Evolutionary conservation across 768 basidiomycete genomes (phyloP), one percentile per base, ranked within the genome.

Genomic region (Sutorius australiensis): DNA sequence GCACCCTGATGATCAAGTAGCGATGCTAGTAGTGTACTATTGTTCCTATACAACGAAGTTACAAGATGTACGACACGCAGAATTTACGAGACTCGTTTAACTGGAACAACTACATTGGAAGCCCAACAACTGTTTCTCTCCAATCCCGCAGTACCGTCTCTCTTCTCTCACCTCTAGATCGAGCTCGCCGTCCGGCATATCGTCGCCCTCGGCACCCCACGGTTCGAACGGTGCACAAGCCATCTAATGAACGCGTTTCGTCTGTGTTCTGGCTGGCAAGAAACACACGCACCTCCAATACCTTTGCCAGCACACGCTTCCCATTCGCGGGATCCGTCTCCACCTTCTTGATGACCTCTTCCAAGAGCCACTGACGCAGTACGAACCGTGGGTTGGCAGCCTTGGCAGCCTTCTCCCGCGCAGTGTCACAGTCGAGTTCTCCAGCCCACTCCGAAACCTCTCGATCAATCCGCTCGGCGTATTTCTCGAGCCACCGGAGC

Each of bases 51-150:
- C 8, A 2, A 33, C 32, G 9, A 21, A 28, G 17, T 8, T 3
- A 24, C 38, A 48, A n/a, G n/a, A 40, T 14, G 6, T 36, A 14
- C 27, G 11, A 44, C n/a, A 33, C 7, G 6, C 39, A 24, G 14
- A 28, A 46, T 19, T 17, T 11, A 11, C 24, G 28, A 45, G 13
- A 37, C 55, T 38, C 17, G 12, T 16, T 76, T 67, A 92, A 69
- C 90, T 93, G 19, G 92, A 94, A 65, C 93, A 95, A 59, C 91
- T 93, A 67, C 93, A 97, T 67, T 95, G 92, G 72, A 95, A 94
- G 1, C 93, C 93, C 33, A 95, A 71, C 80, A 92, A 77, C 57
- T 71, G 78, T 67, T 74, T 81, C 40, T 83, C 84, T 8, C 93
- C 93, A 48, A 92, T 72, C 12, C 85, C 82, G 68, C 93, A 97